Percentiles rank a stretch among this genome's conserved stretches.
Evolutionary conservation across 441 rosid genomes (phyloP).

Genomic region (Adansonia madagascariensis): DNA sequence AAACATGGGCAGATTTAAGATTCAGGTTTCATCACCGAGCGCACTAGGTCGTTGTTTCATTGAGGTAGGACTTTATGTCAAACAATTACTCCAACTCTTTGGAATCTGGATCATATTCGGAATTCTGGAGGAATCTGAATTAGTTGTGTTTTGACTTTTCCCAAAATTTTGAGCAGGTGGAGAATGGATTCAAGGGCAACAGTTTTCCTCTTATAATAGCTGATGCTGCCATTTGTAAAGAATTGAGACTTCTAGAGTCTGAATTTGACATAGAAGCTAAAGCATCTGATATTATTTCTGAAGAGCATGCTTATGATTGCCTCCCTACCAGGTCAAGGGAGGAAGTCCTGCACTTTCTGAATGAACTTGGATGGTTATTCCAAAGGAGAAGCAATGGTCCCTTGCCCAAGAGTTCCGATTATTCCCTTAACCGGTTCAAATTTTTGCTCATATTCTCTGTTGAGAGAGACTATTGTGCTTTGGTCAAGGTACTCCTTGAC

Average conservation of each 20-base stretch:
- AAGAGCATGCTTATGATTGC: slow-evolving; percentile 49
- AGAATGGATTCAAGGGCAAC: slow-evolving; percentile 84
- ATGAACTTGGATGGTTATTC: slow-evolving; percentile 95
- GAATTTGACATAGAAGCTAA: slow-evolving; percentile 54
- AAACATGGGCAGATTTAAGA: slow-evolving; percentile 52
- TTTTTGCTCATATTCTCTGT: slow-evolving; percentile 70
- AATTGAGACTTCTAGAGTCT: slow-evolving; percentile 68
- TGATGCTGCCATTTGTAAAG: slow-evolving; percentile 73
- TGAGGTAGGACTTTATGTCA: slow-evolving; percentile 58
- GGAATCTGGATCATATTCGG: background rate
- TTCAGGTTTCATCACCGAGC: slow-evolving; percentile 43
- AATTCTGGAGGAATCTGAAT: slow-evolving; percentile 19
- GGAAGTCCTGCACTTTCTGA: slow-evolving; percentile 69
- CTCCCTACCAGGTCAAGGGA: slow-evolving; percentile 56
- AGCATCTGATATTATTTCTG: slow-evolving; percentile 43
- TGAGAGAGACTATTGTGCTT: slow-evolving; percentile 71
- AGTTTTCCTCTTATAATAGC: slow-evolving; percentile 86
- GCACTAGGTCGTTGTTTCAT: slow-evolving; percentile 75
- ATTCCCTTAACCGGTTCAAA: slow-evolving; percentile 69
- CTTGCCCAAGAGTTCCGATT: slow-evolving; percentile 41
- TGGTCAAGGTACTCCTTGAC: slow-evolving; percentile 66
- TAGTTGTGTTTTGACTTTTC: slow-evolving; percentile 13
- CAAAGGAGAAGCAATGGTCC: slow-evolving; percentile 55
- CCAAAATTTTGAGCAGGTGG: slow-evolving; percentile 57
- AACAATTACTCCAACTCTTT: background rate